Conservation (phyloP, 169 alveolate genomes). For the Plasmodium cynomolgi region DNA sequence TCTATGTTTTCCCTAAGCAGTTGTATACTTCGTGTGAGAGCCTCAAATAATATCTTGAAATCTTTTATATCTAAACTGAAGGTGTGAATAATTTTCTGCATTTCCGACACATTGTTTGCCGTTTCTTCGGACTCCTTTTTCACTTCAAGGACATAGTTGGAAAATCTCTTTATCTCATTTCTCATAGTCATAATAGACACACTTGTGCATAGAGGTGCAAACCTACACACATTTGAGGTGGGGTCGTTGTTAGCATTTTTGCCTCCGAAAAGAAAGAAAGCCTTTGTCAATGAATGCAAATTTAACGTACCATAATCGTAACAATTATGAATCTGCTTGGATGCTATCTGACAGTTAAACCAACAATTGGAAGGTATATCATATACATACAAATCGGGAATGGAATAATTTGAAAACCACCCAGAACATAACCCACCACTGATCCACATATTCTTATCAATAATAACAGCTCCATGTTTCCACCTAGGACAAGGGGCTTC, state of each 20-base stretch:
- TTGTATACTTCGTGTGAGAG: constrained; percentile 54
- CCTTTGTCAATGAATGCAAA: constrained; percentile 68
- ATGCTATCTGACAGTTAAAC: constrained; percentile 70
- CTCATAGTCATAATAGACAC: constrained; percentile 73
- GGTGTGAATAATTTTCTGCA: constrained; percentile 63
- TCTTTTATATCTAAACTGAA: constrained; percentile 69
- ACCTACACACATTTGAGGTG: constrained; percentile 70
- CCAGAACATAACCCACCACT: constrained; percentile 75
- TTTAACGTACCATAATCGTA: constrained; percentile 76
- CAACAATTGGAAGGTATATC: constrained; percentile 76
- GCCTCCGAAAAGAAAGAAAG: constrained; percentile 74
- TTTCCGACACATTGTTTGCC: constrained; percentile 66
- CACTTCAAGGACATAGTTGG: constrained; percentile 33
- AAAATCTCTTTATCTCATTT: constrained; percentile 39
- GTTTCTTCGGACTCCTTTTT: constrained; percentile 67
- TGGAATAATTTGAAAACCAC: constrained; percentile 73
- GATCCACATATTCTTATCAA: constrained; percentile 76
- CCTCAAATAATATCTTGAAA: constrained; percentile 64
- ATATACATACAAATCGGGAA: constrained; percentile 73
- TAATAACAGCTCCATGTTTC: constrained; percentile 75
- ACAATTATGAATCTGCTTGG: constrained; percentile 59
- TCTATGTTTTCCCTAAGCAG: constrained; percentile 37
- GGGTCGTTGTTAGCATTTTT: constrained; percentile 69
- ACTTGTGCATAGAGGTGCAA: constrained; percentile 75
- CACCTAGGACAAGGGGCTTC: constrained; percentile 74